Base-by-base conservation (phyloP, 2,329 filamentous ascomycete species). In the Chaetomiaceae sp. region DNA sequence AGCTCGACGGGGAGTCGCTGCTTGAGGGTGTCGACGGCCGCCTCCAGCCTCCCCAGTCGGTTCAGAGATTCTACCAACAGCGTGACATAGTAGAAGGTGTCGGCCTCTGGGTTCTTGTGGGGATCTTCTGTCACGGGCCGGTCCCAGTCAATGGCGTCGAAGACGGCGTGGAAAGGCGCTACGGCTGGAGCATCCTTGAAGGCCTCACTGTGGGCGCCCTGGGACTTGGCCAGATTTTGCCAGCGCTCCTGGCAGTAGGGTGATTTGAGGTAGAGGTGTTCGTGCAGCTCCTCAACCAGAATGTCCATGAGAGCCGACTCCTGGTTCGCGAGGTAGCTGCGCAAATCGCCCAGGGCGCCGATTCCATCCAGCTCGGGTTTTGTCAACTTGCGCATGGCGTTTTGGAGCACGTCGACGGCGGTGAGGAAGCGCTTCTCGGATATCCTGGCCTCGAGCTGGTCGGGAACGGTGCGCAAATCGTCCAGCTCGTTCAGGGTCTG, bases 171-270 rank as follows among this genome's bases (percentile, higher is more conserved):
- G 48, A 87, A 84, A 0, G 82, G 78, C 2, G 70, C 65, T 27
- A 78, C 68, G 9, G 70, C 62, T 10, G 67, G 70, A 13, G 71
- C 71, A 44, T 79, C 76, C 38, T 71, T 72, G 54, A 70, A 73
- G 3, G 73, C 71, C 13, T 57, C 55, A 21, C 44, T 50, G 35
- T 51, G 40, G 17, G 58, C 43, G 42, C 80, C 76, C 57, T 87
- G 84, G 33, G 78, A 79, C 60, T 85, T 86, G 33, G 85, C 78
- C 53, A 95, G 81, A 52, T 79, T 81, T 68, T 95, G 95, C 93
- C 93, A 99, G 59, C 93, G 79, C 65, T 96, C 89, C 65, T 96
- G 90, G 65, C 92, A 97, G 66, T 99, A 99, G 0, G 92, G 93
- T 3, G 92, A 97, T 66, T 97, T 97, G 34, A 99, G 81, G 65